These are phyloP conservation scores for Chlorella sp. DNA, from an alignment of 139 green algal species.

Conservation along the genomic window DNA sequence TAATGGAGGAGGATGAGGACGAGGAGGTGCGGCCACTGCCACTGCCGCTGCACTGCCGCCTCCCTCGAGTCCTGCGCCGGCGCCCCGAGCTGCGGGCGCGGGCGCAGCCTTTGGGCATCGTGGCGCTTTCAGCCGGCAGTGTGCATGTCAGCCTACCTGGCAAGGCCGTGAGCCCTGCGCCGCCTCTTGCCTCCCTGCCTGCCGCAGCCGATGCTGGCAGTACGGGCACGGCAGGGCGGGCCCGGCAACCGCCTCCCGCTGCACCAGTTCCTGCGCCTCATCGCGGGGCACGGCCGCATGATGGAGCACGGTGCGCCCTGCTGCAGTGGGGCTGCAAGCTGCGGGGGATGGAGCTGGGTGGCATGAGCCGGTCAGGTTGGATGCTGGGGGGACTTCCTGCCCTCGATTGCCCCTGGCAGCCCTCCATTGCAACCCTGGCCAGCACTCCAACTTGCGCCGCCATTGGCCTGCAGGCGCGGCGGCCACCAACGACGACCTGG, in stretches of 20 bases:
- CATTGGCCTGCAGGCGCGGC: conserved; percentile 20
- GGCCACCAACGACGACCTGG: conserved; percentile 62
- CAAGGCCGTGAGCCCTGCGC: too few relatives aligned
- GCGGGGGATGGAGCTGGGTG: neutral
- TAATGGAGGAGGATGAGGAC: neutral
- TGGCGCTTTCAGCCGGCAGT: neutral
- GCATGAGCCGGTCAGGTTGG: neutral
- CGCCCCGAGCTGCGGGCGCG: neutral
- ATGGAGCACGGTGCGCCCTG: conserved; percentile 29
- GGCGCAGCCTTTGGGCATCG: neutral
- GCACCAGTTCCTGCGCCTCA: conserved; percentile 59
- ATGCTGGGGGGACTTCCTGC: too few relatives aligned
- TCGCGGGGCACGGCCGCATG: conserved; percentile 46
- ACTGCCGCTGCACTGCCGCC: neutral
- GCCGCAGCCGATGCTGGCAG: conserved; percentile 9
- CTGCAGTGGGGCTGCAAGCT: neutral
- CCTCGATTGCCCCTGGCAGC: too few relatives aligned
- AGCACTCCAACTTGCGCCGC: neutral
- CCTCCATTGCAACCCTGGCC: too few relatives aligned
- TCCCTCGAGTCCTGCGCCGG: neutral
- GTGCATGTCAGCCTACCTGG: neutral
- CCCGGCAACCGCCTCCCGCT: conserved; percentile 46
- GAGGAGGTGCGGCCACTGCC: neutral
- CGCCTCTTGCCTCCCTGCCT: neutral
- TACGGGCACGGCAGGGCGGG: neutral